Base-by-base conservation (phyloP, 768 basidiomycete species). In the Boletus vermiculosoides region DNA sequence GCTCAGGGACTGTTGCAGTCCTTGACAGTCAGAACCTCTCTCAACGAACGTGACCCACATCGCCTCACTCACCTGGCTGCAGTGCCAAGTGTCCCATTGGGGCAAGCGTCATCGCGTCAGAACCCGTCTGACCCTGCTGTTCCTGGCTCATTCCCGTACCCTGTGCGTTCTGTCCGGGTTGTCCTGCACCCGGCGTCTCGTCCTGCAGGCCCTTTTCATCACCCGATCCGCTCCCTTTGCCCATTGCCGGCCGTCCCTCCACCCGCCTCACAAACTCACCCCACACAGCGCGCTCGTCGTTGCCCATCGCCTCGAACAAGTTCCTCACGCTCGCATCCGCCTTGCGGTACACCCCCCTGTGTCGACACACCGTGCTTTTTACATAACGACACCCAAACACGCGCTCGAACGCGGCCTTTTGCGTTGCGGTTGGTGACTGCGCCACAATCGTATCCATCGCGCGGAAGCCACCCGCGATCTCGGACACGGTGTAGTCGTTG, bases 341-440 rank as follows among this genome's bases (percentile, higher is more conserved):
- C 58, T 81, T 80, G 54, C 81, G 76, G 80, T 87, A 88, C 42
- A 86, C 80, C 0, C 82, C 83, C n/a, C 85, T 78, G 62, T 87
- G 86, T 13, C 86, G 80, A 66, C 86, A 87, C 16, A 88, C 83
- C 0, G 87, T 88, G 64, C 83, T 84, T 71, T 88, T 88, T 34
- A 88, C 85, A 64, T 88, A 88, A 31, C 85, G 77, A 61, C 80
- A 83, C 34, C 84, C 83, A 68, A 89, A 89, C 39, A 87, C 82
- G 42, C 83, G 82, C 66, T 87, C 84, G 55, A 88, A 88, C 7
- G 86, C 85, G 2, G 74, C 73, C n/a, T 81, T 81, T 62, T 88
- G 87, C 4, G 84, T 87, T 63, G 83, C 75, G 69, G 75, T 60
- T 71, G 78, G 41, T 55, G 65, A 66, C 50, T 71, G 64, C 0